phyloP scores from a whole-genome alignment of 1,284 basidiomycete genomes.

The Singerocomus rubriflavus region DNA sequence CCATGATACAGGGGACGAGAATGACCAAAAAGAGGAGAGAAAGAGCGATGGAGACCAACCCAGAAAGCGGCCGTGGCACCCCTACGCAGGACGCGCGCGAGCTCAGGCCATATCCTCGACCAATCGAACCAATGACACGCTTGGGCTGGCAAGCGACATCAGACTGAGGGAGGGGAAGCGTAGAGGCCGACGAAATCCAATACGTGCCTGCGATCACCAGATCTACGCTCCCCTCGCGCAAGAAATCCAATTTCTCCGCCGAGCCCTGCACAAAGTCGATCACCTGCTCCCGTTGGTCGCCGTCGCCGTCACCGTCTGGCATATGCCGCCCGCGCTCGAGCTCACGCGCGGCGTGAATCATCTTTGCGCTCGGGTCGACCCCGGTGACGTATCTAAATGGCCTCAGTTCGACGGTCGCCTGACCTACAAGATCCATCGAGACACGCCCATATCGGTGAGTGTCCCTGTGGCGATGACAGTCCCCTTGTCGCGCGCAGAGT shows the following conservation, averaged over 20 bases:
- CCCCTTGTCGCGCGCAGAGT: not conserved
- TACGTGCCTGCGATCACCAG: slow-evolving; percentile 67
- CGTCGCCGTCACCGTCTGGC: too few relatives aligned
- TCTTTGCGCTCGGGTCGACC: slow-evolving; percentile 69
- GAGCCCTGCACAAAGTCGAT: slow-evolving; percentile 46
- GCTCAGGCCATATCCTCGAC: slow-evolving; percentile 66
- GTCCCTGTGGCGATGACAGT: too few relatives aligned
- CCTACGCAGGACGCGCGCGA: slow-evolving; percentile 58
- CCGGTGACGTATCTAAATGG: slow-evolving; percentile 64
- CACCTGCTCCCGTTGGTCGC: slow-evolving; percentile 21
- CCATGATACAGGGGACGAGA: not conserved
- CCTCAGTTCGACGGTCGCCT: slow-evolving; percentile 60
- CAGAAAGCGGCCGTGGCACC: slow-evolving; percentile 77
- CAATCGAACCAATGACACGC: slow-evolving; percentile 89
- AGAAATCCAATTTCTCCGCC: slow-evolving; percentile 55
- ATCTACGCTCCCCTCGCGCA: slow-evolving; percentile 60
- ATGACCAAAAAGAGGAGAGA: too few relatives aligned
- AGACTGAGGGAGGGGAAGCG: not conserved
- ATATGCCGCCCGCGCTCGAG: slow-evolving; percentile 22
- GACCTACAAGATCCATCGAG: slow-evolving; percentile 44
- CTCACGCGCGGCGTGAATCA: slow-evolving; percentile 62
- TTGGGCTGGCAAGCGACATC: slow-evolving; percentile 51
- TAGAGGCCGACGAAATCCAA: not conserved
- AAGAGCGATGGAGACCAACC: slow-evolving; percentile 47
- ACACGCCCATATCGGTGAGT: slow-evolving; percentile 44